A percentile compares a stretch with the other conserved stretches of the same genome.
Conservation (phyloP, 805 yeast species). For the Starmerella tilneyi region DNA sequence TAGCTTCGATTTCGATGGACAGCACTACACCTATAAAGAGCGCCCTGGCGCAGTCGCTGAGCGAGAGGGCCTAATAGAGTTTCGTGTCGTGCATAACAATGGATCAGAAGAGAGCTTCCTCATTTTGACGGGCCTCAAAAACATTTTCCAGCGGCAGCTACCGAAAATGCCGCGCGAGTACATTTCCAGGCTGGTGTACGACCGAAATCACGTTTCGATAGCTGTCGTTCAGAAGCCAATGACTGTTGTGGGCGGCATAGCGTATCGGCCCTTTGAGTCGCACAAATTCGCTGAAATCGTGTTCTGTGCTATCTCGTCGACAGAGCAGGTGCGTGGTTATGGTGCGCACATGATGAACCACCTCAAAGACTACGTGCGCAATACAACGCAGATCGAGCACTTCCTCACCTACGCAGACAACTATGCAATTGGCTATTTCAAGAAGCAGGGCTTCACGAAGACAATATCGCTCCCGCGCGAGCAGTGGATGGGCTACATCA, state of each 20-base stretch:
- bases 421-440: constrained; percentile 96
- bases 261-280: constrained; percentile 85
- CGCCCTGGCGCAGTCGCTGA: constrained; percentile 93
- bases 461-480: constrained; percentile 77
- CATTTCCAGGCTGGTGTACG: constrained; percentile 88
- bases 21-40: constrained; percentile 71
- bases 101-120: constrained; percentile 76
- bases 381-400: constrained; percentile 74
- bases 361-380: constrained; percentile 84
- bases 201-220: constrained; percentile 85
- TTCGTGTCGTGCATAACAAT: constrained; percentile 93
- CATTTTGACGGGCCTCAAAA: constrained; percentile 88
- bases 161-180: constrained; percentile 99
- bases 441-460: constrained; percentile 95
- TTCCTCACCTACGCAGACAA: constrained; percentile 95
- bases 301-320: constrained; percentile 92
- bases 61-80: constrained; percentile 83
- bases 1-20: constrained; percentile 64
- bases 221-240: constrained; percentile 91
- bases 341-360: constrained; percentile 99
- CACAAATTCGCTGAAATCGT: constrained; percentile 95
- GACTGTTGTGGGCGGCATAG: constrained; percentile 95
- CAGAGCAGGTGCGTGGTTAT: constrained; percentile 96
- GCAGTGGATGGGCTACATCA: constrained; percentile 96
- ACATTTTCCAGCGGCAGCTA: constrained; percentile 90